phyloP scores from a whole-genome alignment of 2,329 filamentous ascomycete genomes.

The Verticillium tricorpus region DNA sequence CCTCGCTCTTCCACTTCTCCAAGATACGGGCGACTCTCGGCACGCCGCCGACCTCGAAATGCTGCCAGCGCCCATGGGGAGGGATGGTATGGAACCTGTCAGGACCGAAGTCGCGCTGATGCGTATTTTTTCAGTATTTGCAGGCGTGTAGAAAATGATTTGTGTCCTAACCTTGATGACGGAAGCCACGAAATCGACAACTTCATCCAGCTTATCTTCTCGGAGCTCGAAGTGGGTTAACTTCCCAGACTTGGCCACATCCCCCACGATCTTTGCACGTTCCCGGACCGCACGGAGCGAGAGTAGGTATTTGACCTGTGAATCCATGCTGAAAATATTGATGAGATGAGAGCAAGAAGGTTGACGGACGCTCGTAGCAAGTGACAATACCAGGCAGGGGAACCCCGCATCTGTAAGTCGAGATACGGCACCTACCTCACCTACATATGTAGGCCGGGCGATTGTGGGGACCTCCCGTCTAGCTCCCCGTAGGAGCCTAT shows the following conservation, averaged over 20 bases:
- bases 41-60: conserved; percentile 54
- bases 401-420: not conserved
- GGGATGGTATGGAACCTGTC: conserved; percentile 42
- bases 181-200: conserved; percentile 35
- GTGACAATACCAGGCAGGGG: not conserved
- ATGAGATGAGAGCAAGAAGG: not conserved
- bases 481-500: not conserved
- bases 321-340: conserved; percentile 1
- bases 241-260: conserved; percentile 30
- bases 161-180: conserved; percentile 34
- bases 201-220: conserved; percentile 28
- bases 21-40: conserved; percentile 42
- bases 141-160: not conserved
- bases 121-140: not conserved
- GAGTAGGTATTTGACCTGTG: conserved; percentile 26
- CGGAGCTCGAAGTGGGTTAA: conserved; percentile 39
- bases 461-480: not conserved
- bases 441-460: not conserved
- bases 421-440: not conserved
- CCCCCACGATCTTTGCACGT: conserved; percentile 24
- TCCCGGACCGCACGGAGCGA: conserved; percentile 31
- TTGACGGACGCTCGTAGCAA: not conserved
- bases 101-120: conserved; percentile 46
- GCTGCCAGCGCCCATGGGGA: conserved; percentile 57
- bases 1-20: conserved; percentile 36